Conservation (phyloP, 2,329 filamentous ascomycete genomes). For the Aspergillus flavus region DNA sequence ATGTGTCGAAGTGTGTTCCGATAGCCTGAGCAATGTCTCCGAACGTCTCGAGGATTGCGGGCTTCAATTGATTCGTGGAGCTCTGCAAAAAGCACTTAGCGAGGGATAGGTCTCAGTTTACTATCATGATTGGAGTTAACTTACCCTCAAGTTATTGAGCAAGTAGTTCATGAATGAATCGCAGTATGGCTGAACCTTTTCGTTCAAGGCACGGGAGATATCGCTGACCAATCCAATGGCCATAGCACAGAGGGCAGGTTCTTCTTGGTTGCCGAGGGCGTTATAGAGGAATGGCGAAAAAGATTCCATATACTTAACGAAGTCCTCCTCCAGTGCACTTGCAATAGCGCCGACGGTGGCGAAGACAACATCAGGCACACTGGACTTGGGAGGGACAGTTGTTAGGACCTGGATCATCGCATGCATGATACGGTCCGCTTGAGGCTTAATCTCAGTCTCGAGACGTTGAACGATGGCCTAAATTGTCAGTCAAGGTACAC, state of each 20-base stretch:
- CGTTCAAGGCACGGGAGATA: constrained; percentile 87
- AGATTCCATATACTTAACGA: constrained; percentile 95
- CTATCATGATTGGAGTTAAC: constrained; percentile 11
- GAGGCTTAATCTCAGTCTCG: constrained; percentile 86
- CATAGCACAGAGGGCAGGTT: constrained; percentile 91
- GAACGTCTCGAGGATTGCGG: constrained; percentile 95
- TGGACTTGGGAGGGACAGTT: constrained; percentile 80
- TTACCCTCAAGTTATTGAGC: constrained; percentile 82
- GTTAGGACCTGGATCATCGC: constrained; percentile 78
- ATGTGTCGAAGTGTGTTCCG: constrained; percentile 86
- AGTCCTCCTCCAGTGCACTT: constrained; percentile 87
- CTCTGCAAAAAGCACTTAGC: constrained; percentile 59
- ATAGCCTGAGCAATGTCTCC: constrained; percentile 97
- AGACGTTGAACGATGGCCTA: constrained; percentile 83
- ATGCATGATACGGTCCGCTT: constrained; percentile 93
- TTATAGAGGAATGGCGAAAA: constrained; percentile 93
- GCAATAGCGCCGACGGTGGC: constrained; percentile 89
- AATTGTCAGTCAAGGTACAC: constrained; percentile 13
- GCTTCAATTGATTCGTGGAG: constrained; percentile 92
- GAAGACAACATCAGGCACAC: constrained; percentile 91
- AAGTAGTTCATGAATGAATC: constrained; percentile 98
- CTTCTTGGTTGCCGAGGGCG: constrained; percentile 92
- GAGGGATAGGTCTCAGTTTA: constrained; percentile 15
- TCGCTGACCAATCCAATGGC: constrained; percentile 97
- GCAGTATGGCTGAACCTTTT: constrained; percentile 91